phyloP scores from a whole-genome alignment of 1,284 basidiomycete genomes.

The Irpex sp. region DNA sequence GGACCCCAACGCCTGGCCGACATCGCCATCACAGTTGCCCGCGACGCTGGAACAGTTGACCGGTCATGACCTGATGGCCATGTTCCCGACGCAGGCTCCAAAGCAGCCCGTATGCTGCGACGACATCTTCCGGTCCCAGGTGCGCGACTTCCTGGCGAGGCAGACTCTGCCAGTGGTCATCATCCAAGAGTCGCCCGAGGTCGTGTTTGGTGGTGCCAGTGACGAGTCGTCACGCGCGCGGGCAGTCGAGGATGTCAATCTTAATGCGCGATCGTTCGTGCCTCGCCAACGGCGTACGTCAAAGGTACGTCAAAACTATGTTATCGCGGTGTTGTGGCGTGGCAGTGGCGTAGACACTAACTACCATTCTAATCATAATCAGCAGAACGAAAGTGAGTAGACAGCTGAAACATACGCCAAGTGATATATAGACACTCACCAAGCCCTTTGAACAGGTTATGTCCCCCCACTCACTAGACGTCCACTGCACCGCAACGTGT shows the following conservation, averaged over 20 bases:
- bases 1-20: neutral
- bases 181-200: neutral
- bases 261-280: neutral
- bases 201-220: neutral
- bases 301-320: neutral
- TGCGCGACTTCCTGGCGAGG: conserved; percentile 9
- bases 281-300: neutral
- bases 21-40: conserved; percentile 1
- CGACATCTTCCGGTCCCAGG: conserved; percentile 12
- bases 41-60: conserved; percentile 3
- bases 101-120: conserved; percentile 9
- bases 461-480: neutral
- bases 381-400: neutral
- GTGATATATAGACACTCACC: neutral
- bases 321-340: neutral
- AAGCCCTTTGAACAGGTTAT: neutral
- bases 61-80: conserved; percentile 15
- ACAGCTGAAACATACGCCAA: neutral
- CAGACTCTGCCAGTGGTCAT: conserved; percentile 1
- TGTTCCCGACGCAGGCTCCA: conserved; percentile 12
- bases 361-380: neutral
- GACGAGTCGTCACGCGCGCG: neutral
- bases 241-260: neutral
- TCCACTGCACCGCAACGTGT: neutral
- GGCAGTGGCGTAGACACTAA: neutral